Evolutionary conservation across 768 basidiomycete genomes (phyloP).

Genomic region (Sporobolomyces pararoseus): DNA sequence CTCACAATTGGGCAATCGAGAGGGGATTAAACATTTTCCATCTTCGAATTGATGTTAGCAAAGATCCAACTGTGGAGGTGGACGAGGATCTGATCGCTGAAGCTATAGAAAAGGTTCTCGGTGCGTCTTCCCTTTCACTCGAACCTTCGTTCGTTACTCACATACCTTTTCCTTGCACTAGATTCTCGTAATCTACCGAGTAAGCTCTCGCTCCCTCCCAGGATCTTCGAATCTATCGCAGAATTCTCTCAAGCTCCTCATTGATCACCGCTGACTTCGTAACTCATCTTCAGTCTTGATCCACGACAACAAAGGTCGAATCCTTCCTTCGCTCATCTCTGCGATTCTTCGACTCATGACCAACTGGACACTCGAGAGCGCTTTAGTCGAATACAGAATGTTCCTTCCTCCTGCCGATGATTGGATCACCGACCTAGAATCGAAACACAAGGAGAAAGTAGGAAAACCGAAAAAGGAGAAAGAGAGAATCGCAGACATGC

Average conservation of each 20-base stretch:
- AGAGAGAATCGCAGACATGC: conserved; percentile 29
- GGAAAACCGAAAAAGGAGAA: conserved; percentile 31
- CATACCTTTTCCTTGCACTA: no score
- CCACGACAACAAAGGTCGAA: conserved; percentile 42
- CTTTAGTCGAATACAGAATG: conserved; percentile 28
- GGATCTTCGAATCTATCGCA: no score
- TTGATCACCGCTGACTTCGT: neutral
- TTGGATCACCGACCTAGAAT: conserved; percentile 4
- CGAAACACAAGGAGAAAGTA: conserved; percentile 10
- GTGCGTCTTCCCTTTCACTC: neutral
- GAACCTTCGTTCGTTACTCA: no score
- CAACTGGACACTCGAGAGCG: conserved; percentile 35
- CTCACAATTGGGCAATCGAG: conserved; percentile 28
- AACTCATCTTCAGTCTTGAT: conserved; percentile 21
- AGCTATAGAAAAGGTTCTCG: conserved; percentile 29
- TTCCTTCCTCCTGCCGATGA: conserved; percentile 35
- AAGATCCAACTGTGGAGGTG: conserved; percentile 36
- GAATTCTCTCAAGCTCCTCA: neutral
- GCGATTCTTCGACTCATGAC: conserved; percentile 27
- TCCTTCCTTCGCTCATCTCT: conserved; percentile 32
- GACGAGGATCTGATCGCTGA: conserved; percentile 20
- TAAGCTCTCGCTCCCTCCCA: neutral
- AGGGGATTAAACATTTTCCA: conserved; percentile 29
- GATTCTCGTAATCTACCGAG: conserved; percentile 37
- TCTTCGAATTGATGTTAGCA: conserved; percentile 27